Conservation (phyloP, 345 rosid genomes). For the Boechera retrofracta region DNA sequence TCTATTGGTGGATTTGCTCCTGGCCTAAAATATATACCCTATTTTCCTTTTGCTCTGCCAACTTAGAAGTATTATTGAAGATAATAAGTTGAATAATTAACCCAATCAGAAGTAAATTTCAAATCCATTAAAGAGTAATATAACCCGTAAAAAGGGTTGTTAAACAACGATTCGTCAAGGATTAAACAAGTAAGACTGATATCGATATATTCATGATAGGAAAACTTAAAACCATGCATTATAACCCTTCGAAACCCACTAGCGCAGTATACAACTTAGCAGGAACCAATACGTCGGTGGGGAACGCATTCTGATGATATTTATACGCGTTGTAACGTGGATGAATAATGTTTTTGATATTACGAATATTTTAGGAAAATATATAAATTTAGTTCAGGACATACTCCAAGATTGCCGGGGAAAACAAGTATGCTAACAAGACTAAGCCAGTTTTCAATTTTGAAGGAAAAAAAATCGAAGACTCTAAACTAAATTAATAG, state of each 20-base stretch:
- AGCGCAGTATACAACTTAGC: background rate
- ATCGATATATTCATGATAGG: background rate
- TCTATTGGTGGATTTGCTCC: slow-evolving; percentile 36
- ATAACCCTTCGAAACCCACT: background rate
- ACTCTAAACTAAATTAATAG: no score
- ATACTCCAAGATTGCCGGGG: no score
- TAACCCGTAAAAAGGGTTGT: background rate
- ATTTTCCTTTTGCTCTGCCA: background rate
- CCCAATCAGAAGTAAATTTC: background rate
- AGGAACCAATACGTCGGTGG: background rate
- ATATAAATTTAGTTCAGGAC: no score
- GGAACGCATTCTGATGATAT: background rate
- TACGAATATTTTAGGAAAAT: no score
- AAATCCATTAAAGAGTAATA: background rate
- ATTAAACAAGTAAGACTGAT: background rate
- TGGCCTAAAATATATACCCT: slow-evolving; percentile 6
- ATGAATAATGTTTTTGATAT: background rate
- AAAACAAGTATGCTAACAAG: no score
- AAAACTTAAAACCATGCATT: background rate
- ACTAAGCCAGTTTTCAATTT: no score
- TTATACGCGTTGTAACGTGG: background rate
- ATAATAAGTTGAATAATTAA: background rate
- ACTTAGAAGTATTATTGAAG: background rate
- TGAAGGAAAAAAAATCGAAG: no score
- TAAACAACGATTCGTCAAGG: background rate